These are phyloP conservation scores for Xanthoparmelia taractica DNA, from an alignment of 495 filamentous ascomycete species.

Conservation along the genomic window DNA sequence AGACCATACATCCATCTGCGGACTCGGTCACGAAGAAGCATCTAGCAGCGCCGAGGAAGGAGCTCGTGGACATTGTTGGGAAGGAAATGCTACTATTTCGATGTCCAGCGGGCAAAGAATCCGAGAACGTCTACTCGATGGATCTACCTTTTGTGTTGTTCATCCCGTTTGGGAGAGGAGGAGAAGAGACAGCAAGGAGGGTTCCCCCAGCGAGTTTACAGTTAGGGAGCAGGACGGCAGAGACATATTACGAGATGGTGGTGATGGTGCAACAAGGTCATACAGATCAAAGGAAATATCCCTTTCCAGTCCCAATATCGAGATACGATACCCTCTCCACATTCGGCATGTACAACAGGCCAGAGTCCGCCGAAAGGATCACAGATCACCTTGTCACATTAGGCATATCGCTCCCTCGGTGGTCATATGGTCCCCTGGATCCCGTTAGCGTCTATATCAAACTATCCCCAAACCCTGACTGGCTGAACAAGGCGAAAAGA, in stretches of 20 bases:
- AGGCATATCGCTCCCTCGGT: conserved; percentile 81
- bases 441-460: conserved; percentile 95
- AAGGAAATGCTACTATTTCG: conserved; percentile 91
- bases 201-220: conserved; percentile 91
- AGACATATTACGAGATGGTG: conserved; percentile 94
- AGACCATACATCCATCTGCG: conserved; percentile 93
- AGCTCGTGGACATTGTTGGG: conserved; percentile 84
- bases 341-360: conserved; percentile 98
- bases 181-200: conserved; percentile 75
- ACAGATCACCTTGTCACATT: conserved; percentile 88
- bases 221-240: conserved; percentile 81
- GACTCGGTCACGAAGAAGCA: conserved; percentile 90
- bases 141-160: conserved; percentile 95
- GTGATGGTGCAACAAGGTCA: conserved; percentile 90
- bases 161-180: conserved; percentile 87
- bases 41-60: conserved; percentile 83
- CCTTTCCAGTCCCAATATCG: conserved; percentile 82
- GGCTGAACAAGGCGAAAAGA: conserved; percentile 78
- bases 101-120: conserved; percentile 72
- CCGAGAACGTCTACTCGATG: conserved; percentile 89
- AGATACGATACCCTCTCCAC: conserved; percentile 95
- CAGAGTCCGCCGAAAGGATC: conserved; percentile 74
- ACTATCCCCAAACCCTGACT: conserved; percentile 82
- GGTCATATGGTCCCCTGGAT: conserved; percentile 94
- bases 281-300: conserved; percentile 76